A percentile compares a stretch with the other conserved stretches of the same genome.
phyloP scores from a whole-genome alignment of 73 alveolate species.

The Paramecium pentaurelia region DNA sequence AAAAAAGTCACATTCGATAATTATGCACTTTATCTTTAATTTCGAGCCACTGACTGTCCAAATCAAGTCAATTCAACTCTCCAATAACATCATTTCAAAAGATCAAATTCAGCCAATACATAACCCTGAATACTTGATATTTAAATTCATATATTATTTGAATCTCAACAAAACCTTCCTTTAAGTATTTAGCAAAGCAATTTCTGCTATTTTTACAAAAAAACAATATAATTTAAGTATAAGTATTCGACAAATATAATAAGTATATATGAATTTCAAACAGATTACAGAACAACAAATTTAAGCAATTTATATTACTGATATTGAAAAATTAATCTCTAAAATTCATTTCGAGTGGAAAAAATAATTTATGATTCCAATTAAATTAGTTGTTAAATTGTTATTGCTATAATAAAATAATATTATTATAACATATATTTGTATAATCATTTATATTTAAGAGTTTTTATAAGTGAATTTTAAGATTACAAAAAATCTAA shows the following conservation, averaged over 20 bases:
- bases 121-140: neutral
- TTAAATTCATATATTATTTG: neutral
- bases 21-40: neutral
- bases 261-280: neutral
- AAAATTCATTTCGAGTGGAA: neutral
- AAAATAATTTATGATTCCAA: neutral
- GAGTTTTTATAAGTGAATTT: neutral
- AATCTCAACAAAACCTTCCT: neutral
- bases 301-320: neutral
- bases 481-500: too few relatives aligned
- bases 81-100: neutral
- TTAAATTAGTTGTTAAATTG: neutral
- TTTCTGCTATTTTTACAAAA: neutral
- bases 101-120: neutral
- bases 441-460: neutral
- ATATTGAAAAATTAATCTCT: neutral
- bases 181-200: neutral
- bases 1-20: conserved; percentile 3
- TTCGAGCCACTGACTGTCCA: conserved; percentile 26
- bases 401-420: neutral
- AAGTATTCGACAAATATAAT: neutral
- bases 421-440: neutral
- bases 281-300: neutral
- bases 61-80: neutral
- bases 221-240: neutral